These are phyloP conservation scores for Paracamarosporium sp. DNA, from an alignment of 2,329 filamentous ascomycete genomes.

Conservation along the genomic window DNA sequence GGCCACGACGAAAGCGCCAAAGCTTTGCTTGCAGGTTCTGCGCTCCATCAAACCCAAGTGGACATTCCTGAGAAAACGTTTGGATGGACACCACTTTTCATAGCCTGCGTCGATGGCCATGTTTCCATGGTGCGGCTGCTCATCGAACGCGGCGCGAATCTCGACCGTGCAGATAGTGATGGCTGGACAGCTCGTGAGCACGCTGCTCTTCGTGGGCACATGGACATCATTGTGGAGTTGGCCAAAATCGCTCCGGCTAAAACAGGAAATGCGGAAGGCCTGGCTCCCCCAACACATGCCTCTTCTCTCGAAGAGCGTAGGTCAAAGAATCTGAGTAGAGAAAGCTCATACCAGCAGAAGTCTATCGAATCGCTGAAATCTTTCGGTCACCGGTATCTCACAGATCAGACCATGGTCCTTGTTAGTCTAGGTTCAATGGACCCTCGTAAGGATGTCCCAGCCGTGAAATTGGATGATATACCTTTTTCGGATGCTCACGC, in stretches of 20 bases:
- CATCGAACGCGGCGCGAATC: slow-evolving; percentile 77
- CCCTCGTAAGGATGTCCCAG: slow-evolving; percentile 78
- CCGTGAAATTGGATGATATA: slow-evolving; percentile 87
- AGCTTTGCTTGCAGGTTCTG: slow-evolving; percentile 74
- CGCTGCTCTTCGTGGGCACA: slow-evolving; percentile 86
- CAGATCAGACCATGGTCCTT: slow-evolving; percentile 84
- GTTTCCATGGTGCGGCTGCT: slow-evolving; percentile 77
- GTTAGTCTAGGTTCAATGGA: slow-evolving; percentile 97
- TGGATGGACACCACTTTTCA: slow-evolving; percentile 93
- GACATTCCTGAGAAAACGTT: slow-evolving; percentile 84
- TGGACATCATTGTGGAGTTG: slow-evolving; percentile 77
- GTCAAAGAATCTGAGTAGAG: slow-evolving; percentile 46
- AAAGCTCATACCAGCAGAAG: slow-evolving; percentile 50
- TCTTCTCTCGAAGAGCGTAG: slow-evolving; percentile 64
- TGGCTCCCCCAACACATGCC: slow-evolving; percentile 55
- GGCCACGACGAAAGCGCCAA: slow-evolving; percentile 82
- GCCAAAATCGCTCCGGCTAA: slow-evolving; percentile 60
- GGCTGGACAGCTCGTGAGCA: slow-evolving; percentile 96
- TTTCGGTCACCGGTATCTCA: slow-evolving; percentile 95
- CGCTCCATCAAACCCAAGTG: slow-evolving; percentile 74
- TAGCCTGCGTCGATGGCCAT: slow-evolving; percentile 89
- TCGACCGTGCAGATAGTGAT: slow-evolving; percentile 78
- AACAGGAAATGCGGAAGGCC: slow-evolving; percentile 31
- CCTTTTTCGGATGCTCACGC: slow-evolving; percentile 86
- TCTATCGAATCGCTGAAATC: slow-evolving; percentile 84